Evolutionary conservation across 768 basidiomycete species (phyloP), one percentile per base, ranked within the genome.

Genomic region (Pulveroboletus sp.): DNA sequence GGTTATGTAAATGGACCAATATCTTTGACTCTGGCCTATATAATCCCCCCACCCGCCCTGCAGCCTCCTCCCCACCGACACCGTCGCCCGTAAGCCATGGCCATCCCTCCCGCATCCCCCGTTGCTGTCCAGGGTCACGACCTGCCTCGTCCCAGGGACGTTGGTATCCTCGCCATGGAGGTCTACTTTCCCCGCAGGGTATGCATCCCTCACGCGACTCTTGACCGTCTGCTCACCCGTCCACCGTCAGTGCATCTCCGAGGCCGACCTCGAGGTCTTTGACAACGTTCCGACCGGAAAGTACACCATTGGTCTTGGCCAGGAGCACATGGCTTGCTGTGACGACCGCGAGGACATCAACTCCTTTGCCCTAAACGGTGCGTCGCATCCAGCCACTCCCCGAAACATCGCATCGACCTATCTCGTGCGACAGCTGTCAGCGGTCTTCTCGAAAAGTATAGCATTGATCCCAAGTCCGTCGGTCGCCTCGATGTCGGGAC

Each of bases 321-420:
- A 95, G 70, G 85, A 94, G 69, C 93, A 84, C 77, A 99, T 99
- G 96, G 93, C 95, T 31, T 98, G 91, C 82, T 89, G 89, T 51
- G 94, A 97, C 67, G 96, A 99, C 79, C 85, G 91, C 49, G 96
- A 99, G 70, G 95, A 99, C 74, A 95, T 99, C 77, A 95, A 96
- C 82, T 95, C 93, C 10, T 93, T 98, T 69, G 86, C 92, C 36
- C 72, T 99, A 57, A 95, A 91, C 62, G 93, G 94, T 93, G 50
- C 52, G 85, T 63, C 14, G 3, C n/a, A 1, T 45, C 24, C 11
- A 21, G 12, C 49, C 14, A 39, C 48, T 15, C 36, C 11, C 21
- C 1, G 5, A 2, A 36, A 17, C 21, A 26, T 33, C 17, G 1
- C 27, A 6, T 8, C 40, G 28, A 63, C 39, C 11, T 5, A 12